Base-by-base conservation (phyloP, 768 basidiomycete genomes). In the Fibroporia radiculosa region DNA sequence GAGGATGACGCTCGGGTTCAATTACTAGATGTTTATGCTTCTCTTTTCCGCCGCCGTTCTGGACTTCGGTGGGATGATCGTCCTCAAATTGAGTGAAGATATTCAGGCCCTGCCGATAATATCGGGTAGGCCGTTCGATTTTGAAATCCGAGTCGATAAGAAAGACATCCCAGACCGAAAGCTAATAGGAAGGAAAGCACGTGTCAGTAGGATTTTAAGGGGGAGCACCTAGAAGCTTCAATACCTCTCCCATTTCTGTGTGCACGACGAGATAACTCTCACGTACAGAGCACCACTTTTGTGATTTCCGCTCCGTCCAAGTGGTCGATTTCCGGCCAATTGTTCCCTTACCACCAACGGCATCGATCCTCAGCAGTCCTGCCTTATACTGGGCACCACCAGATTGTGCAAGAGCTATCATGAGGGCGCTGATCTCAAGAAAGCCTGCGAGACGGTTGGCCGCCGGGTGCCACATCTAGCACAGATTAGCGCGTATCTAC, bases 391-490 rank as follows among this genome's bases (percentile, higher is more conserved):
- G 95, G 19, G 76, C 67, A 5, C 93, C 92, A 8, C 93, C 93
- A 1, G 78, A 74, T 41, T 75, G 75, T 0, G 93, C 89, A 16
- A 93, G 74, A 8, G 77, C 60, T 47, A 97, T 77, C 7, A 85
- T 93, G 22, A 98, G 68, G 1, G 93, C 82, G 34, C 88, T 93
- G 34, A 98, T 74, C 62, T 99, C 96, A 37, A 99, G 74, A 64
- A 97, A 99, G 4, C 82, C 82, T 32, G 84, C 81, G 0, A 99
- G 66, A 26, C 93, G 80, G 57, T 97, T 97, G 1, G 90, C 77
- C 18, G 91, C 80, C 1, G 93, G 90, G 56, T 93, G 90, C 64
- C 95, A 96, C 88, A 98, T 96, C 93, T 95, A 39, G 20, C 39
- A 13, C n/a, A 19, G 45, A 10, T 18, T 18, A 18, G 26, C 14